A percentile compares a stretch with the other conserved stretches of the same genome.
These are phyloP conservation scores for Colletotrichum ledebouriae DNA, from an alignment of 2,329 filamentous ascomycete species.

Conservation along the genomic window DNA sequence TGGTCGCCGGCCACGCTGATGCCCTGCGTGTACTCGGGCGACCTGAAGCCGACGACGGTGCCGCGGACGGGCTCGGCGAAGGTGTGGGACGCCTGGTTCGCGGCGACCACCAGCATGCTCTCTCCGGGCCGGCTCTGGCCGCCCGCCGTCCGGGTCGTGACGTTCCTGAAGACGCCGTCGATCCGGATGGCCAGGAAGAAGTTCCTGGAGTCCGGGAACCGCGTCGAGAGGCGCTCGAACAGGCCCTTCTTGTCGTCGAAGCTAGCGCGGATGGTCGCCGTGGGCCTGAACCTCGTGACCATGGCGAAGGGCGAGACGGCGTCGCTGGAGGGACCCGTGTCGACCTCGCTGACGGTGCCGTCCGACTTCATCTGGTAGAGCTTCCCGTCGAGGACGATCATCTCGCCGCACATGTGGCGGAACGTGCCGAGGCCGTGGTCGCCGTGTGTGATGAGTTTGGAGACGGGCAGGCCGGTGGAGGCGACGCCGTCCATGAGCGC, in stretches of 20 bases:
- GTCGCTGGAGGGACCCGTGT: slow-evolving; percentile 39
- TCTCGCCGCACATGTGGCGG: slow-evolving; percentile 51
- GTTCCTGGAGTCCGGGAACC: slow-evolving; percentile 48
- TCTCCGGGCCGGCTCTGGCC: slow-evolving; percentile 49
- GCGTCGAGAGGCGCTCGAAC: slow-evolving; percentile 38
- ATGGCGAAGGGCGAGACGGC: slow-evolving; percentile 52
- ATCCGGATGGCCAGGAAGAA: slow-evolving; percentile 50
- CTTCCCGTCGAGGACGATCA: slow-evolving; percentile 51
- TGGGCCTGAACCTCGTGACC: slow-evolving; percentile 50
- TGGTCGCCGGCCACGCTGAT: slow-evolving; percentile 53
- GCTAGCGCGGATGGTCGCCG: slow-evolving; percentile 36
- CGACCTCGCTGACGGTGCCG: slow-evolving; percentile 47
- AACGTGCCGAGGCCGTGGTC: slow-evolving; percentile 54
- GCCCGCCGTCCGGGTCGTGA: slow-evolving; percentile 51
- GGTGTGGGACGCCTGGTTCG: slow-evolving; percentile 48
- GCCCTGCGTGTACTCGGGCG: slow-evolving; percentile 50
- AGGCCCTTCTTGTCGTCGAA: slow-evolving; percentile 49
- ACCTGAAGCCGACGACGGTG: slow-evolving; percentile 51
- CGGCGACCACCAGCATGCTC: slow-evolving; percentile 48
- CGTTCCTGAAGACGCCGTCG: slow-evolving; percentile 47
- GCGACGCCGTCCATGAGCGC: slow-evolving; percentile 54
- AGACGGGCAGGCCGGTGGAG: slow-evolving; percentile 49
- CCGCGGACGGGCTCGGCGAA: slow-evolving; percentile 47
- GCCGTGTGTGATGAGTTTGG: slow-evolving; percentile 49
- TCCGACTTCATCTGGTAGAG: slow-evolving; percentile 54